Conservation (phyloP, 2,329 filamentous ascomycete genomes). For the Neonectria sp. region DNA sequence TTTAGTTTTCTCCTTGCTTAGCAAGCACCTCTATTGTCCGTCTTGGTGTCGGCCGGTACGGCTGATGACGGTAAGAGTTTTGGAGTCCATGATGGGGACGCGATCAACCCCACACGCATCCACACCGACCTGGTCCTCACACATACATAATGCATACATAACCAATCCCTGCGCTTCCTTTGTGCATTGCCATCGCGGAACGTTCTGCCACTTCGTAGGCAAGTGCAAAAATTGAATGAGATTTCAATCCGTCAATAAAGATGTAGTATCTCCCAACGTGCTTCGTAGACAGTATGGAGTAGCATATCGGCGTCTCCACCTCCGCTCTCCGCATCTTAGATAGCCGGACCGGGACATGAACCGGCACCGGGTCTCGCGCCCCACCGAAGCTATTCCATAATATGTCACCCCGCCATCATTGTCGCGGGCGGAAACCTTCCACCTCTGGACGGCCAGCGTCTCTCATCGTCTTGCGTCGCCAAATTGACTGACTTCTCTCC, state of each 20-base stretch:
- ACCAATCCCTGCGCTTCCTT: not conserved
- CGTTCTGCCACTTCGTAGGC: no score
- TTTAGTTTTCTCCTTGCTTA: not conserved
- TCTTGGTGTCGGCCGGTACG: conserved; percentile 5
- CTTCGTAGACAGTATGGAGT: not conserved
- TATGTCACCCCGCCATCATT: conserved; percentile 46
- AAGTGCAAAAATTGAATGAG: not conserved
- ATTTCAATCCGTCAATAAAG: not conserved
- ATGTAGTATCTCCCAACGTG: not conserved
- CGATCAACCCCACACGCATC: conserved; percentile 2
- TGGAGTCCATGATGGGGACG: conserved; percentile 7
- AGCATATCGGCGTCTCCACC: conserved; percentile 8
- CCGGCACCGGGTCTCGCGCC: conserved; percentile 43
- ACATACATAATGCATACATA: conserved; percentile 17
- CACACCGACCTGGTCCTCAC: conserved; percentile 15
- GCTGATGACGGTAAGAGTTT: conserved; percentile 6
- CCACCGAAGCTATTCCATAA: conserved; percentile 41
- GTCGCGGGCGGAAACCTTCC: conserved; percentile 20
- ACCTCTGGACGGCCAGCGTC: conserved; percentile 13
- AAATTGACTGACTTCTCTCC: not conserved
- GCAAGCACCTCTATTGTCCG: not conserved
- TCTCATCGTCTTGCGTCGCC: conserved; percentile 19
- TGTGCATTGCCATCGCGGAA: not conserved
- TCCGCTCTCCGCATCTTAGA: conserved; percentile 9
- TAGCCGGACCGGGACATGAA: conserved; percentile 25